Evolutionary conservation across 2,329 filamentous ascomycete species (phyloP).

Genomic region (Aspergillus bombycis): DNA sequence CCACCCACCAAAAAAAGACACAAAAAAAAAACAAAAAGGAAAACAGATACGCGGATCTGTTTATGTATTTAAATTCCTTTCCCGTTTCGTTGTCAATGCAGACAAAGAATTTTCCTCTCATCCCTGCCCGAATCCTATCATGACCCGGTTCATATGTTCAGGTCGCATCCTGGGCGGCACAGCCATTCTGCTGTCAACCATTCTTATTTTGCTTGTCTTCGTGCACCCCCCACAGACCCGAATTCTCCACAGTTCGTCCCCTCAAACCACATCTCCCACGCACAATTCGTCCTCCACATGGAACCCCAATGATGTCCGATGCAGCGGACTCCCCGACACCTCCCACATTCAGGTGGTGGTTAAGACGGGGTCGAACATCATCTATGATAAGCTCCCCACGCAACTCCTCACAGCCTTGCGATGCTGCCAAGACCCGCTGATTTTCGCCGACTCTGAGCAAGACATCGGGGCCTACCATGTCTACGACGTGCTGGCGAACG

Average conservation of each 20-base stretch:
- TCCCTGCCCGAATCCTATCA: not conserved
- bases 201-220: conserved; percentile 3
- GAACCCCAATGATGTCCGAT: conserved; percentile 28
- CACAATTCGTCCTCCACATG: not conserved
- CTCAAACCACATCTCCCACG: not conserved
- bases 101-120: not conserved
- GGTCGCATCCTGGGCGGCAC: conserved; percentile 3
- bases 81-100: not conserved
- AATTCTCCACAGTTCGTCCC: conserved; percentile 1
- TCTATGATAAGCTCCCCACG: conserved; percentile 56
- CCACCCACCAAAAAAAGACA: not conserved
- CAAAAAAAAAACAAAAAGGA: too few species aligned
- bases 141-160: not conserved
- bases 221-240: conserved; percentile 5
- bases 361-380: conserved; percentile 62
- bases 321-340: conserved; percentile 48
- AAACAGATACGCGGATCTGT: not conserved
- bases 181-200: not conserved
- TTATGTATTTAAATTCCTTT: not conserved
- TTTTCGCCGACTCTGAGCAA: conserved; percentile 43
- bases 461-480: conserved; percentile 35
- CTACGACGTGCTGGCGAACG: conserved; percentile 37
- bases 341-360: conserved; percentile 56
- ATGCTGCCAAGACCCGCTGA: conserved; percentile 55
- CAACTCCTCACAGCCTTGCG: conserved; percentile 58